Evolutionary conservation across 169 alveolate genomes (phyloP), one percentile per base, ranked within the genome.

Genomic region (Plasmodium cynomolgi): DNA sequence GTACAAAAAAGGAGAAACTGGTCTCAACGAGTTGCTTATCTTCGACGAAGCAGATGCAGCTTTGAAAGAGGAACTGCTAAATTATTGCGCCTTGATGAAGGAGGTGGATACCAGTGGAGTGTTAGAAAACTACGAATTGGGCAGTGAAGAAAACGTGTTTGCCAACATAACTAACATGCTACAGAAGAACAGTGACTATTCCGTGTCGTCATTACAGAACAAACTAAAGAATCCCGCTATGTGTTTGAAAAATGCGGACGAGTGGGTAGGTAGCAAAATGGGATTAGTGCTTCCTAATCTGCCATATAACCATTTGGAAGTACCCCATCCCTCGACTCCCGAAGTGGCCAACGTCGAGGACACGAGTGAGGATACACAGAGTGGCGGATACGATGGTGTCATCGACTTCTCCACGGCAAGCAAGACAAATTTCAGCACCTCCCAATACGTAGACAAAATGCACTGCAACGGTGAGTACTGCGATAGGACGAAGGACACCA

Each of bases 381-480:
- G n/a, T 29, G 81, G 34, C 15, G 77, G 62, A 33, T 41, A 41
- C 17, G 26, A 83, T 83, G 91, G 91, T n/a, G 54, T 83, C 33
- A 31, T 83, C 71, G 91, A 83, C 62, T 29, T 83, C 20, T 11
- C 73, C 6, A 54, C 29, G 26, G 79, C 91, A n/a, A 9, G 8
- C 17, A 58, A 83, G 15, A 44, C 58, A 7, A 44, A 44, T 44
- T 44, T 44, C 11, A 44, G 58, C 11, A 5, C 58, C 58, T 44
- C 58, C 58, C 58, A 44, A 44, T 44, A 7, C 11, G 58, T 11
- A 44, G 58, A 44, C 11, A 44, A 44, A 44, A 44, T 44, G 58
- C 11, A 44, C n/a, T 80, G 84, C 74, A 80, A 80, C 9, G 9
- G 23, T n/a, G 84, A 80, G 26, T 80, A 80, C 47, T 80, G 84